Evolutionary conservation across 345 rosid species (phyloP), one percentile per base, ranked within the genome.

Genomic region (Citropsis articulata): DNA sequence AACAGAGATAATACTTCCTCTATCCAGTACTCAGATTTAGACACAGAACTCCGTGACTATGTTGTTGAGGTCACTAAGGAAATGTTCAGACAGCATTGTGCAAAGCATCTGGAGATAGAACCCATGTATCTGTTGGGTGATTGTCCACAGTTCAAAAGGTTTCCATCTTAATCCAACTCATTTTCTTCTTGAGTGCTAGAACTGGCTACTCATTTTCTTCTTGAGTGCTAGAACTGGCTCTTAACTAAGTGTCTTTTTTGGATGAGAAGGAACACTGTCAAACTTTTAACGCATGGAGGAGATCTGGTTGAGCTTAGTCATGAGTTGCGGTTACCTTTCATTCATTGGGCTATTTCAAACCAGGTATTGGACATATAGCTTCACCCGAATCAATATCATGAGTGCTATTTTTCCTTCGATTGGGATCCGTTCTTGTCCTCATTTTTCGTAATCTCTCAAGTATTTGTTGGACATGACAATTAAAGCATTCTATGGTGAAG

Each of bases 291-390:
- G 72, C 90, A 81, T 77, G 99, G 98, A 78, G 99, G 99, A 77
- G 96, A 95, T 83, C 84, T 95, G 85, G 89, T 95, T 81, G 99
- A 92, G 80, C 94, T 95, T 84, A 90, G 97, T 84, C 88, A 87
- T 70, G 99, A 95, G 88, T 84, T 95, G 77, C 97, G 99, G 53
- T 79, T 89, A 81, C 97, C 98, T 71, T 95, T 93, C 87, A 91
- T 85, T 81, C 82, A 81, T 69, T 95, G 97, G 99, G 87, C 87
- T 38, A 81, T 85, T 65, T 83, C 59, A 73, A 90, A 88, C 66
- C 97, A 92, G 99, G 98, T 95, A 83, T 22, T 73, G 62, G n/a
- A 68, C 77, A 61, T 35, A 48, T 77, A 66, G 71, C 65, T 68
- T 27, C 21, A 67, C 56, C 42, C 18, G 64, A 63, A 72, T n/a